Percentiles rank a stretch among this genome's conserved stretches.
Evolutionary conservation across 2,329 filamentous ascomycete genomes (phyloP).

Genomic region (Chalaropsis thielavioides): DNA sequence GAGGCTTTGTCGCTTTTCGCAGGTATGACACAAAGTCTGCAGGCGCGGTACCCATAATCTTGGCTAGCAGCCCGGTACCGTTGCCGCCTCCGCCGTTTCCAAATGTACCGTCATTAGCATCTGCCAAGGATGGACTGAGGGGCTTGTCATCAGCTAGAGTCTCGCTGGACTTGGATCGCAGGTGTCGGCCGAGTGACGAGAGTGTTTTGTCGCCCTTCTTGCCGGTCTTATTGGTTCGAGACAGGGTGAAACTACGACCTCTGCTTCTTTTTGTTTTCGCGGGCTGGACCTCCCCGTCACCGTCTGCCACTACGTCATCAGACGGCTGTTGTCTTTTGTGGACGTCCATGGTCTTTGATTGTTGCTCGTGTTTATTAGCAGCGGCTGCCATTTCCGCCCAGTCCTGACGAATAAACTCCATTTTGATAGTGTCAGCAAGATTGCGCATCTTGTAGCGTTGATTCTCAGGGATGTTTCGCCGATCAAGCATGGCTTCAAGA

Average conservation of each 20-base stretch:
- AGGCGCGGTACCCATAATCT: slow-evolving; percentile 58
- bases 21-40: slow-evolving; percentile 79
- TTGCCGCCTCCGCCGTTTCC: slow-evolving; percentile 37
- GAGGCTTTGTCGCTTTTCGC: slow-evolving; percentile 63
- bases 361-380: slow-evolving; percentile 12
- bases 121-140: slow-evolving; percentile 22
- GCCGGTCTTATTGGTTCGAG: slow-evolving; percentile 28
- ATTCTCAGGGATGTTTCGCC: slow-evolving; percentile 84
- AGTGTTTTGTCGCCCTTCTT: slow-evolving; percentile 48
- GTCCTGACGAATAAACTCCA: slow-evolving; percentile 86
- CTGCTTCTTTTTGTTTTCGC: slow-evolving; percentile 43
- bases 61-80: slow-evolving; percentile 45
- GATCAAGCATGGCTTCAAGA: slow-evolving; percentile 55
- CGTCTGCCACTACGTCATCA: slow-evolving; percentile 24
- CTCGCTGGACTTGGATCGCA: slow-evolving; percentile 59
- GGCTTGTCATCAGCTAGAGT: slow-evolving; percentile 49
- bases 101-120: slow-evolving; percentile 17
- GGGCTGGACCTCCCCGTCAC: slow-evolving; percentile 28
- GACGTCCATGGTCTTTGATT: slow-evolving; percentile 20
- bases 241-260: slow-evolving; percentile 67
- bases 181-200: slow-evolving; percentile 36
- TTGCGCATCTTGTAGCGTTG: slow-evolving; percentile 91
- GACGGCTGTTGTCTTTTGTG: slow-evolving; percentile 3
- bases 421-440: slow-evolving; percentile 78
- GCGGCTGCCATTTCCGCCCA: slow-evolving; percentile 52